Percentiles rank a stretch among this genome's conserved stretches.
These are phyloP conservation scores for Glycine soja DNA, from an alignment of 306 rosid species.

Conservation along the genomic window DNA sequence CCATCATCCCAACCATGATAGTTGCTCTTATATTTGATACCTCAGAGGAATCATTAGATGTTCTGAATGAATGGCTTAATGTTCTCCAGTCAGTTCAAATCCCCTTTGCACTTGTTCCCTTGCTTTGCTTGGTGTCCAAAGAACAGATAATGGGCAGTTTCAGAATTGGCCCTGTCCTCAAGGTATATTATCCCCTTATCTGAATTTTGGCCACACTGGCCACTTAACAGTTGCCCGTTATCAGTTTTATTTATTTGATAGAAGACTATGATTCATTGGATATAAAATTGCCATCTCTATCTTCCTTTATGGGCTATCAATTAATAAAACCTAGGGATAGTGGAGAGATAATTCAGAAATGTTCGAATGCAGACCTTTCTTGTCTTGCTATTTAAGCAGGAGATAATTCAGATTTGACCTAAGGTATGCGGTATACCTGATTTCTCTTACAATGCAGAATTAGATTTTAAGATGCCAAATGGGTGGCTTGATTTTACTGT, in stretches of 20 bases:
- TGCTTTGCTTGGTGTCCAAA: slow-evolving; percentile 90
- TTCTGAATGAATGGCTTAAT: slow-evolving; percentile 95
- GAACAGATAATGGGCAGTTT: slow-evolving; percentile 94
- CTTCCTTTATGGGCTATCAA: slow-evolving; percentile 22
- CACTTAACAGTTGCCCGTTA: background rate
- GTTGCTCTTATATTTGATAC: slow-evolving; percentile 87
- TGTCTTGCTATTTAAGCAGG: slow-evolving; percentile 22
- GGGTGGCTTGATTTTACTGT: slow-evolving; percentile 24
- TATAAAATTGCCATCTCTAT: background rate
- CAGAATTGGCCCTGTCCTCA: slow-evolving; percentile 75
- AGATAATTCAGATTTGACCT: slow-evolving; percentile 20
- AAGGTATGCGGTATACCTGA: background rate
- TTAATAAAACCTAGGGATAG: slow-evolving; percentile 1
- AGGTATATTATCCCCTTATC: slow-evolving; percentile 60
- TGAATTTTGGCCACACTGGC: slow-evolving; percentile 23
- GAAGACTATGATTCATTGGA: slow-evolving; percentile 26
- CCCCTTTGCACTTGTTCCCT: slow-evolving; percentile 96
- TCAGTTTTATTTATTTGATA: background rate
- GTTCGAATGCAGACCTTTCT: background rate
- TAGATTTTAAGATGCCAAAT: slow-evolving; percentile 18
- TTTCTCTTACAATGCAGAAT: background rate
- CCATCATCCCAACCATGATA: slow-evolving; percentile 84
- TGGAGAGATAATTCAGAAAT: slow-evolving; percentile 10
- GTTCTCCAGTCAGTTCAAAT: slow-evolving; percentile 96
- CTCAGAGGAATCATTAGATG: slow-evolving; percentile 74